phyloP scores from a whole-genome alignment of 805 yeast species.

The Ogataea nakhonphanomensis region DNA sequence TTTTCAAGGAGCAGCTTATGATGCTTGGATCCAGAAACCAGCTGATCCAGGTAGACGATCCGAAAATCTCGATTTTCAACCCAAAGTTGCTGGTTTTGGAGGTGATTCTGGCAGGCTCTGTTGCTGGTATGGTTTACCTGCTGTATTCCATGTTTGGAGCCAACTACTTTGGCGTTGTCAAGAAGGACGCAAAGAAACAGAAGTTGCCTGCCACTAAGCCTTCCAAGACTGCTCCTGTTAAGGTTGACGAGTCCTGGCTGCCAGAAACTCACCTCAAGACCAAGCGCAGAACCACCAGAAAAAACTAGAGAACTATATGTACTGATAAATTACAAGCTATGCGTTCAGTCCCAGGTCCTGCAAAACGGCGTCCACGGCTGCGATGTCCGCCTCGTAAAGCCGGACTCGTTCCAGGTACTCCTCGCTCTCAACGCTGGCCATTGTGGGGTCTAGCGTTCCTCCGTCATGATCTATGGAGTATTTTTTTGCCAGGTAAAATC shows the following conservation, averaged over 20 bases:
- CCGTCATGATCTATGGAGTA: slow-evolving; percentile 31
- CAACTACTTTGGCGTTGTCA: slow-evolving; percentile 41
- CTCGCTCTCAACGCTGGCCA: slow-evolving; percentile 10
- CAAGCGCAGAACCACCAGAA: slow-evolving; percentile 20
- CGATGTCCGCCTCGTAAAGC: slow-evolving; percentile 35
- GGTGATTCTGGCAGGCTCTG: slow-evolving; percentile 44
- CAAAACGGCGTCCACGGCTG: slow-evolving; percentile 39
- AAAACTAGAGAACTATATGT: slow-evolving; percentile 32
- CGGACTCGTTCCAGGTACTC: slow-evolving; percentile 22
- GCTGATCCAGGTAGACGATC: slow-evolving; percentile 57
- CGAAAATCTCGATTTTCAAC: slow-evolving; percentile 64
- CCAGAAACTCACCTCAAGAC: slow-evolving; percentile 49
- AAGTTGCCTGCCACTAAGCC: slow-evolving; percentile 21
- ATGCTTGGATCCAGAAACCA: slow-evolving; percentile 56
- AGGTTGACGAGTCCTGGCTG: slow-evolving; percentile 51
- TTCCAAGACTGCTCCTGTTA: slow-evolving; percentile 27
- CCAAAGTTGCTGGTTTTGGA: slow-evolving; percentile 69
- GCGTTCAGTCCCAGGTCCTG: slow-evolving; percentile 41
- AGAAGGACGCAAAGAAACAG: slow-evolving; percentile 30
- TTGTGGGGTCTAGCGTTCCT: slow-evolving; percentile 16
- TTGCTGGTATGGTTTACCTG: slow-evolving; percentile 50
- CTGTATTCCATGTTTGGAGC: slow-evolving; percentile 43
- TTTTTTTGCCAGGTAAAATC: slow-evolving; percentile 52
- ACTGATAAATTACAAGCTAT: slow-evolving; percentile 16
- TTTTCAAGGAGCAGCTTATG: slow-evolving; percentile 47